phyloP scores from a whole-genome alignment of 768 basidiomycete genomes.

The Podaxis pistillaris region DNA sequence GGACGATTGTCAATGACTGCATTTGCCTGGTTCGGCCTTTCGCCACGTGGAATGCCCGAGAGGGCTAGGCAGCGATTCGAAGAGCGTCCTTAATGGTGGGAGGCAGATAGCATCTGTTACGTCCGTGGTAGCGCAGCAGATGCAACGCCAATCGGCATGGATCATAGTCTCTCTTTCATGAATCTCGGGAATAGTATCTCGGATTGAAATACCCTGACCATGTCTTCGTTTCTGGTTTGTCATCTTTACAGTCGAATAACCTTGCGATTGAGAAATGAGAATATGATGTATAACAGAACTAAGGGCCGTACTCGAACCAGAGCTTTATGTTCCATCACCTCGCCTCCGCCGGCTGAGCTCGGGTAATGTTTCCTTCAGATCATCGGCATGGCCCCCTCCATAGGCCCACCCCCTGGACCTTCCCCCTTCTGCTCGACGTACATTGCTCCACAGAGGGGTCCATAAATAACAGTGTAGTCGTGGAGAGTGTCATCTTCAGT shows the following conservation, averaged over 20 bases:
- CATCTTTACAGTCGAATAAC: not conserved
- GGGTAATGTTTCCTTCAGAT: conserved; percentile 86
- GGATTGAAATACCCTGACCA: too few relatives aligned
- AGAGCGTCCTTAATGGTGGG: not conserved
- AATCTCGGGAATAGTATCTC: too few relatives aligned
- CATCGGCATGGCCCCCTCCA: conserved; percentile 89
- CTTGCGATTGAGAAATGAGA: not conserved
- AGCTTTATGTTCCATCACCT: conserved; percentile 47
- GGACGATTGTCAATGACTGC: not conserved
- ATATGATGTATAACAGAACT: not conserved
- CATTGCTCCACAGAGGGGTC: conserved; percentile 68
- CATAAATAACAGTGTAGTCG: conserved; percentile 84
- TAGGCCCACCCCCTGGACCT: conserved; percentile 79
- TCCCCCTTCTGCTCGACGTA: conserved; percentile 83
- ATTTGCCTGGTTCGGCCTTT: not conserved
- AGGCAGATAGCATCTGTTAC: too few relatives aligned
- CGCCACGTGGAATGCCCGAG: not conserved
- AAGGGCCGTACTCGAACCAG: conserved; percentile 6
- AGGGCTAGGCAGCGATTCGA: not conserved
- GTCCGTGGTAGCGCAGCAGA: too few relatives aligned
- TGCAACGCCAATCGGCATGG: too few relatives aligned
- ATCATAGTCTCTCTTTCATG: too few relatives aligned
- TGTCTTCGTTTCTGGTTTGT: not conserved
- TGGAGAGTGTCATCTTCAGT: conserved; percentile 76
- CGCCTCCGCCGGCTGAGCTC: conserved; percentile 79